phyloP scores from a whole-genome alignment of 176 grass and related monocot genomes.

The Triticum aestivum region DNA sequence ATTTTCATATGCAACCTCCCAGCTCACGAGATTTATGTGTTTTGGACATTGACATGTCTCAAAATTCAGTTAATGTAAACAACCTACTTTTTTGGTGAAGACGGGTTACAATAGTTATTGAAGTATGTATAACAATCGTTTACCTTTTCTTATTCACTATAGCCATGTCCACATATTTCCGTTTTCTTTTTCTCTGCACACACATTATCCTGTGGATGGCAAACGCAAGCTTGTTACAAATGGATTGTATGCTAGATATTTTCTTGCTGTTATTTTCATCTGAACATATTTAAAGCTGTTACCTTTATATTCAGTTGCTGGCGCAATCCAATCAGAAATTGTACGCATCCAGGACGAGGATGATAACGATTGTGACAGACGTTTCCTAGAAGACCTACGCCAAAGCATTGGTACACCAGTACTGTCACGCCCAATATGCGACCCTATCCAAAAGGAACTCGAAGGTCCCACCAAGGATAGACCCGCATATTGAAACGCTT shows the following conservation, averaged over 20 bases:
- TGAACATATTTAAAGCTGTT: background rate
- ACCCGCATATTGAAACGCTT: too few species aligned
- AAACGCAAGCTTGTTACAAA: background rate
- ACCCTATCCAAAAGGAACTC: too few species aligned
- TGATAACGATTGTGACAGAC: conserved; percentile 61
- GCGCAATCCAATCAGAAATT: conserved; percentile 30
- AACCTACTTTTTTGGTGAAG: background rate
- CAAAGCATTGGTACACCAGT: conserved; percentile 72
- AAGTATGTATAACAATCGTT: background rate
- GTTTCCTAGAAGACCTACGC: conserved; percentile 64
- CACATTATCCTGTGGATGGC: too few species aligned
- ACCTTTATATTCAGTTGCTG: conserved; percentile 39
- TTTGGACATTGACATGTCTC: background rate
- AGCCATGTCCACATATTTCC: background rate
- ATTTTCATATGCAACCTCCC: background rate
- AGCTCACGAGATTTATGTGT: background rate
- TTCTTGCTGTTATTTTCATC: background rate
- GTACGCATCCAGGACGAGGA: conserved; percentile 42
- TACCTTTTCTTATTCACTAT: conserved; percentile 4
- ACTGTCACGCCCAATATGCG: background rate
- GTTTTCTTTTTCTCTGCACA: background rate
- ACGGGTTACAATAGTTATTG: background rate
- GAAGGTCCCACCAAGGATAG: too few species aligned
- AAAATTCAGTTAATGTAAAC: background rate
- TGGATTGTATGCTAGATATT: background rate